These are phyloP conservation scores for Calvatia gigantea DNA, from an alignment of 768 basidiomycete genomes.

Conservation along the genomic window DNA sequence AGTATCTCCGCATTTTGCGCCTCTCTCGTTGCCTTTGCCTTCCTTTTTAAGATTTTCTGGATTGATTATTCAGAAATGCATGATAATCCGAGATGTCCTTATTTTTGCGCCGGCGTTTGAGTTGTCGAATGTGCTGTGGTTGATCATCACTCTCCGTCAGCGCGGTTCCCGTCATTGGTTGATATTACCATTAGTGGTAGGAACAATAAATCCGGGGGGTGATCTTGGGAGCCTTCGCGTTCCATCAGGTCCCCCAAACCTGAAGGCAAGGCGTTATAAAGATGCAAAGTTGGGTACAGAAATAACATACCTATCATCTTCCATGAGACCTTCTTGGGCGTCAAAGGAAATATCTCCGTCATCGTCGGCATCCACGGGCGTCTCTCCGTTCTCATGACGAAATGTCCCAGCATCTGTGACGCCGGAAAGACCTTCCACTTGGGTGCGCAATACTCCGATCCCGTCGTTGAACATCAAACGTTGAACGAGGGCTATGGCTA, in stretches of 20 bases:
- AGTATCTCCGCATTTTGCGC: conserved; percentile 30
- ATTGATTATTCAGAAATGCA: conserved; percentile 45
- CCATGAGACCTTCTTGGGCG: conserved; percentile 39
- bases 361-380: conserved; percentile 43
- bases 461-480: no score
- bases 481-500: no score
- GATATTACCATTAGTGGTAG: no score
- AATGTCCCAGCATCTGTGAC: conserved; percentile 80
- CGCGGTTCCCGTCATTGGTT: conserved; percentile 10
- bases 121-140: conserved; percentile 34
- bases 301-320: conserved; percentile 31
- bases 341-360: conserved; percentile 40
- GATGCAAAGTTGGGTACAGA: neutral
- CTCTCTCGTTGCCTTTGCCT: conserved; percentile 59
- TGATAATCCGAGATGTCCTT: conserved; percentile 58
- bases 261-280: conserved; percentile 15
- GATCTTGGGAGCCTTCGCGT: conserved; percentile 34
- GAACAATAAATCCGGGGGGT: conserved; percentile 24
- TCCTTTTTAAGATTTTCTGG: conserved; percentile 58
- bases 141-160: conserved; percentile 17
- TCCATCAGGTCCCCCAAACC: conserved; percentile 29
- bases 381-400: conserved; percentile 37
- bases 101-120: conserved; percentile 58
- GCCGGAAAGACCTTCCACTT: conserved; percentile 74
- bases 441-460: no score